phyloP scores from a whole-genome alignment of 2,329 filamentous ascomycete species.

The Graphilbum sp. region DNA sequence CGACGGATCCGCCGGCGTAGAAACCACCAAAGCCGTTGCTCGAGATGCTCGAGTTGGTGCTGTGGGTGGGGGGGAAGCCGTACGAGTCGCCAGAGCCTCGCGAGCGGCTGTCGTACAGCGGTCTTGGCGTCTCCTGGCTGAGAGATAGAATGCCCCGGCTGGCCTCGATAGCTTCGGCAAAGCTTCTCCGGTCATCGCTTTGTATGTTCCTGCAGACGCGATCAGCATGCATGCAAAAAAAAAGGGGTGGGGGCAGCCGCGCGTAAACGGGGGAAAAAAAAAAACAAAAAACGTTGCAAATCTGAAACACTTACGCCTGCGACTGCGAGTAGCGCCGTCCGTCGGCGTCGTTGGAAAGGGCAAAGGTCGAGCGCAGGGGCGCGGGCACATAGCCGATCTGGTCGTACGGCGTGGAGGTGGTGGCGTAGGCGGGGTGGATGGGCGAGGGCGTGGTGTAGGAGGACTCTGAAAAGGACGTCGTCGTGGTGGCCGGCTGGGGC shows the following conservation, averaged over 20 bases:
- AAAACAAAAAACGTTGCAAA: too few relatives aligned
- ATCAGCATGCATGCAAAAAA: too few relatives aligned
- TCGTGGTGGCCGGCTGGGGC: conserved; percentile 38
- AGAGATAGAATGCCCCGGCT: conserved; percentile 90
- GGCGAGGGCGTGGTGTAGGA: conserved; percentile 53
- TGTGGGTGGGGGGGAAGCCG: conserved; percentile 74
- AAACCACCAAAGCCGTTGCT: conserved; percentile 55
- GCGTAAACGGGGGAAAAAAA: too few relatives aligned
- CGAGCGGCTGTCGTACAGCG: conserved; percentile 59
- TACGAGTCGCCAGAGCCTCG: conserved; percentile 73
- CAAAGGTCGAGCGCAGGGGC: conserved; percentile 21
- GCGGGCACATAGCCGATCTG: conserved; percentile 58
- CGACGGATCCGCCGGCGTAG: conserved; percentile 74
- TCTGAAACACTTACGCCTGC: conserved; percentile 1
- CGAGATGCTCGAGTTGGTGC: conserved; percentile 79
- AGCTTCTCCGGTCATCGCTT: conserved; percentile 46
- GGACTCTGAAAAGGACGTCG: conserved; percentile 55
- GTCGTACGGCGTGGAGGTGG: conserved; percentile 57
- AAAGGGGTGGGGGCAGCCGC: too few relatives aligned
- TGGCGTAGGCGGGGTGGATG: conserved; percentile 45
- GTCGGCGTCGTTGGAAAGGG: not conserved
- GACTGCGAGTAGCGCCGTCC: conserved; percentile 20
- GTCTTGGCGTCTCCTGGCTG: conserved; percentile 85
- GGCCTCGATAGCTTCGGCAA: conserved; percentile 80
- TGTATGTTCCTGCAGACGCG: conserved; percentile 26